phyloP scores from a whole-genome alignment of 192 early-diverging fungal species.

The Umbelopsis sp. region DNA sequence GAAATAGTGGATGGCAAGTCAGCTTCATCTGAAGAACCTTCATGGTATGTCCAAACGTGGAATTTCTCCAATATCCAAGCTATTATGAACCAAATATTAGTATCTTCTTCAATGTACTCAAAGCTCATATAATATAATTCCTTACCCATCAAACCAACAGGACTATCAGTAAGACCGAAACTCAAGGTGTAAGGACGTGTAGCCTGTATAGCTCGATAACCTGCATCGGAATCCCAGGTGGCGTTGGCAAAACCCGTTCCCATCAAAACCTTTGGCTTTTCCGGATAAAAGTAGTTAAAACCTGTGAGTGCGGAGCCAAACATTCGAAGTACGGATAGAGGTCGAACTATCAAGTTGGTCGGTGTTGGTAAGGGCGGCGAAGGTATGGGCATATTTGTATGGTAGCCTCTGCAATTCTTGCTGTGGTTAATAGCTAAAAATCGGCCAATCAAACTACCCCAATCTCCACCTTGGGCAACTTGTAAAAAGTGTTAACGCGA shows the following conservation, averaged over 20 bases:
- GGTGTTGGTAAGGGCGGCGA: slow-evolving; percentile 14
- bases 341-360: neutral
- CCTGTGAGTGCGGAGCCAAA: slow-evolving; percentile 10
- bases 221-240: slow-evolving; percentile 9
- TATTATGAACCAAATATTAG: neutral
- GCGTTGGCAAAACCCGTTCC: neutral
- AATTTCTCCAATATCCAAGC: slow-evolving; percentile 37
- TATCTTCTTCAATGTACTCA: neutral
- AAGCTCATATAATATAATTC: neutral
- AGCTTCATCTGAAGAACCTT: slow-evolving; percentile 1
- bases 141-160: slow-evolving; percentile 30
- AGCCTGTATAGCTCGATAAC: slow-evolving; percentile 28
- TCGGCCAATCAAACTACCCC: slow-evolving; percentile 25
- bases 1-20: neutral
- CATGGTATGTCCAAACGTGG: slow-evolving; percentile 28
- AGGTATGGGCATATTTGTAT: slow-evolving; percentile 16
- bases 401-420: slow-evolving; percentile 15
- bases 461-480: slow-evolving; percentile 30
- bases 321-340: slow-evolving; percentile 12
- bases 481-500: neutral
- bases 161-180: slow-evolving; percentile 28
- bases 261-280: neutral
- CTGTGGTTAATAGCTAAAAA: neutral
- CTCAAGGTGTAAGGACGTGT: slow-evolving; percentile 27
- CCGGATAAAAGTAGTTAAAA: neutral